Conservation (phyloP, 2,329 filamentous ascomycete genomes). For the Sporothrix luriei region DNA sequence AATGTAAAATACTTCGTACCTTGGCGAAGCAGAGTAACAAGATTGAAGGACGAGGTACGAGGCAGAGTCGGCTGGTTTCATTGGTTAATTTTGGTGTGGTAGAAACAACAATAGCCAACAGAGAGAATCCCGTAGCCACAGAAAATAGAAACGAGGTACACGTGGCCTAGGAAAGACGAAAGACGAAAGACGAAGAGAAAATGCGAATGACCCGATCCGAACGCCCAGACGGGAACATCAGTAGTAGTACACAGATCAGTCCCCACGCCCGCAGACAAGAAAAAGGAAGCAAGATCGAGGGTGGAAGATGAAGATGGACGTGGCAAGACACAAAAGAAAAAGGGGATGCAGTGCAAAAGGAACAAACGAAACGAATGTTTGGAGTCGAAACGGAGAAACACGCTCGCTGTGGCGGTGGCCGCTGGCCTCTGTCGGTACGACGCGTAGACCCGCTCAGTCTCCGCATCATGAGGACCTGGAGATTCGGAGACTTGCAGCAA, state of each 20-base stretch:
- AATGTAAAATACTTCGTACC: not conserved
- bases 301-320: not conserved
- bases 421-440: too few relatives aligned
- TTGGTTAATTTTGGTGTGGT: not conserved
- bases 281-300: not conserved
- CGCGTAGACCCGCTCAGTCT: too few relatives aligned
- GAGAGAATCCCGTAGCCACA: conserved; percentile 1
- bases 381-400: conserved; percentile 9
- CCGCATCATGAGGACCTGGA: too few relatives aligned
- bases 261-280: not conserved
- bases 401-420: not conserved
- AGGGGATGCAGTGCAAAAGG: not conserved
- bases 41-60: not conserved
- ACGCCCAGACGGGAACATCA: conserved; percentile 33
- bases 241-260: conserved; percentile 26
- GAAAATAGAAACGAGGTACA: not conserved
- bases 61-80: not conserved
- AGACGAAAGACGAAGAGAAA: not conserved
- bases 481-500: too few relatives aligned
- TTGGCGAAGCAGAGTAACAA: not conserved
- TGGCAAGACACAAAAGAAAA: not conserved
- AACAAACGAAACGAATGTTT: not conserved
- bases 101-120: conserved; percentile 20
- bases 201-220: conserved; percentile 31
- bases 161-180: not conserved